These are phyloP conservation scores for Hypoxylon sp. DNA, from an alignment of 2,329 filamentous ascomycete genomes.

Conservation along the genomic window DNA sequence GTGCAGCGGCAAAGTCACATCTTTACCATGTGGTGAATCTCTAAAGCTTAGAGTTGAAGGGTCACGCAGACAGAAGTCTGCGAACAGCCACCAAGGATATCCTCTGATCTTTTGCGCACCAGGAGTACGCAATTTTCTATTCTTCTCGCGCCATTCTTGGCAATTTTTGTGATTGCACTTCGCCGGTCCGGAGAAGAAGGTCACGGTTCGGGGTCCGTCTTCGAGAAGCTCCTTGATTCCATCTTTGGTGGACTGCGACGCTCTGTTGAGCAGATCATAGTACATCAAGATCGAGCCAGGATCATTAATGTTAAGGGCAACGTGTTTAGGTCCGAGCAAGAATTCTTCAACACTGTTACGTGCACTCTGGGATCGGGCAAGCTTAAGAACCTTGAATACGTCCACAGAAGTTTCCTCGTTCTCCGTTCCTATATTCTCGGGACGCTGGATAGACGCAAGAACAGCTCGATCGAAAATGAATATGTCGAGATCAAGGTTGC, in stretches of 20 bases:
- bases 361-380: neutral
- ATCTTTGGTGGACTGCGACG: neutral
- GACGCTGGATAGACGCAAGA: neutral
- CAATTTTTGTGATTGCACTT: conserved; percentile 7
- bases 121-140: neutral
- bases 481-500: neutral
- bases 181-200: conserved; percentile 6
- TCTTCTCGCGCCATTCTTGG: neutral
- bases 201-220: neutral
- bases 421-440: neutral
- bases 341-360: neutral
- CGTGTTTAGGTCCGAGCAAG: neutral
- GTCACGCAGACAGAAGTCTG: conserved; percentile 1
- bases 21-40: neutral
- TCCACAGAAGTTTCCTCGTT: neutral
- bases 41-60: neutral
- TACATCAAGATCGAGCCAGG: neutral
- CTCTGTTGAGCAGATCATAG: neutral
- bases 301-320: conserved; percentile 1
- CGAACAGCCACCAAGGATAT: conserved; percentile 8
- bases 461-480: conserved; percentile 7
- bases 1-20: neutral
- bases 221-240: neutral
- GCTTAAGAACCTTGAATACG: neutral
- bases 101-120: neutral